Conservation (phyloP, 1,139 yeast genomes). For the Candida sp. region DNA sequence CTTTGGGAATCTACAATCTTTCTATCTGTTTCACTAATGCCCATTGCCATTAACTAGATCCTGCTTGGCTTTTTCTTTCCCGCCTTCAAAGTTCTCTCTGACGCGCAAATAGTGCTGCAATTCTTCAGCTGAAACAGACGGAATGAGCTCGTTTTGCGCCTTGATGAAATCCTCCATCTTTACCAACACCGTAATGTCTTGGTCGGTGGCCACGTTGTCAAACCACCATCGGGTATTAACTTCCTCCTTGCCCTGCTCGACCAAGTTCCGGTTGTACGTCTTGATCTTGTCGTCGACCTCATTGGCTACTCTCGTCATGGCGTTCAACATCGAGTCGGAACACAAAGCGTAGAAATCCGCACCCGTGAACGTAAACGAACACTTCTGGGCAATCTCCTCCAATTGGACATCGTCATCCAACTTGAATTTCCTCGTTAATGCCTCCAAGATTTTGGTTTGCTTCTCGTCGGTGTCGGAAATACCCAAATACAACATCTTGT, state of each 20-base stretch:
- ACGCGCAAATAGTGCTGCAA: constrained; percentile 79
- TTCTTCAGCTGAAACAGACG: constrained; percentile 91
- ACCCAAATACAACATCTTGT: constrained; percentile 92
- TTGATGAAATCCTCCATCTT: constrained; percentile 72
- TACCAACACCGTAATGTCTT: constrained; percentile 74
- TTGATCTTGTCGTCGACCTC: constrained; percentile 72
- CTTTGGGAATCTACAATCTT: background rate
- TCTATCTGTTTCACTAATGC: constrained; percentile 1
- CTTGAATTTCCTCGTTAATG: constrained; percentile 84
- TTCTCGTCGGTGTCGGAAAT: constrained; percentile 91
- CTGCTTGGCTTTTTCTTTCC: constrained; percentile 35
- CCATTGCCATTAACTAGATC: constrained; percentile 7
- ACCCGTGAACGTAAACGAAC: constrained; percentile 93
- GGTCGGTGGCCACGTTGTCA: constrained; percentile 73
- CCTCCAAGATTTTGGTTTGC: constrained; percentile 84
- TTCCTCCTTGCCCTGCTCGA: constrained; percentile 30
- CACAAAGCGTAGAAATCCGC: constrained; percentile 98
- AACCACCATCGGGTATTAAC: constrained; percentile 90
- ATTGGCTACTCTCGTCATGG: constrained; percentile 89
- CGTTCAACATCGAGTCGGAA: constrained; percentile 93
- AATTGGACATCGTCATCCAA: constrained; percentile 67
- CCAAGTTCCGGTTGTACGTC: constrained; percentile 45
- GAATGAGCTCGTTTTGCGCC: constrained; percentile 73
- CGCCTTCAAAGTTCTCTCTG: constrained; percentile 77
- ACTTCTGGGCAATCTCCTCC: constrained; percentile 60